A percentile compares a stretch with the other conserved stretches of the same genome.
These are phyloP conservation scores for Astrothelium macrocarpum DNA, from an alignment of 495 filamentous ascomycete species.

Conservation along the genomic window DNA sequence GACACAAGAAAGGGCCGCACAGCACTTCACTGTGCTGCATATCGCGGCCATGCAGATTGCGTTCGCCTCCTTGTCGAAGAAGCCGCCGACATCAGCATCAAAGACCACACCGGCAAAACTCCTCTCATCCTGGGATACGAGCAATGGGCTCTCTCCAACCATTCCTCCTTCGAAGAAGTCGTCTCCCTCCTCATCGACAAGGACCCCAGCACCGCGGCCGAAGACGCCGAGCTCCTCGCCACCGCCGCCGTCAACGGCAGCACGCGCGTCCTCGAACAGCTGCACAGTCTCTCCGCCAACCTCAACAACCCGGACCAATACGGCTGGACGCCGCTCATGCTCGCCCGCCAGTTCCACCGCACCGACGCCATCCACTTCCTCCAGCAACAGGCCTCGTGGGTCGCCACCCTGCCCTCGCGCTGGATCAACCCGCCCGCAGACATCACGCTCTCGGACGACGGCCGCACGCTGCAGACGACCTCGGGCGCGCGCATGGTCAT, in stretches of 20 bases:
- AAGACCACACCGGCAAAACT: slow-evolving; percentile 7
- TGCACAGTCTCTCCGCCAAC: background rate
- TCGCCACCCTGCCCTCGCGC: background rate
- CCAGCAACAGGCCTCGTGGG: background rate
- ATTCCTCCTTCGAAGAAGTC: background rate
- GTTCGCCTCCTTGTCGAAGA: slow-evolving; percentile 2
- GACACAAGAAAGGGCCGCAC: slow-evolving; percentile 17
- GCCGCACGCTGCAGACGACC: background rate
- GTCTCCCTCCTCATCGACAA: slow-evolving; percentile 2
- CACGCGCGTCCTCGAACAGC: slow-evolving; percentile 1
- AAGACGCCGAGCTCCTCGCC: background rate
- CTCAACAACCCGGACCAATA: slow-evolving; percentile 4
- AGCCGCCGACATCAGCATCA: background rate
- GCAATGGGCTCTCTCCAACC: background rate
- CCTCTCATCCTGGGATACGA: slow-evolving; percentile 4
- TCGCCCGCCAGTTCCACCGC: background rate
- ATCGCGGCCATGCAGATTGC: slow-evolving; percentile 10
- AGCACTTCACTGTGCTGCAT: slow-evolving; percentile 16
- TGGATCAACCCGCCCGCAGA: background rate
- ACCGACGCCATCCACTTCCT: background rate
- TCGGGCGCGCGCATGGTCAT: background rate
- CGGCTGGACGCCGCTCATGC: background rate
- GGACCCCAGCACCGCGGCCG: background rate
- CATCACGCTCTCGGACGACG: background rate
- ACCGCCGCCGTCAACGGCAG: slow-evolving; percentile 1